Base-by-base conservation (phyloP, 1,284 basidiomycete species). In the Ceratorhiza oryzae-sativae region DNA sequence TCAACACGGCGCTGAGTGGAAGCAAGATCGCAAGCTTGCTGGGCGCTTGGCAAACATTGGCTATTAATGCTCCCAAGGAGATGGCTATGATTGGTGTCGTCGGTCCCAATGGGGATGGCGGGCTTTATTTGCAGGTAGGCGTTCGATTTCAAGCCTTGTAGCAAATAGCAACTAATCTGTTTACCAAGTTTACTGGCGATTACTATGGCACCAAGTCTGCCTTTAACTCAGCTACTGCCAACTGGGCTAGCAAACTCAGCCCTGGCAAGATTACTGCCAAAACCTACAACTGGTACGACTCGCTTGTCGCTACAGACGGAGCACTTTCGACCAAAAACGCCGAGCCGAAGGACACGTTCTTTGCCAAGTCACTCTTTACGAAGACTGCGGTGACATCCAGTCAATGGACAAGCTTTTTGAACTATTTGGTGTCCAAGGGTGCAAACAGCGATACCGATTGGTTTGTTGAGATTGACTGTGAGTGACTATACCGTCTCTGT, bases 381-480 rank as follows among this genome's bases (percentile, higher is more conserved):
- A 71, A 72, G 45, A 51, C 51, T 9, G 61, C 70, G 2, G 46
- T 72, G 23, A 68, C 55, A 10, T 32, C 55, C 4, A 27, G 53
- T 23, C 53, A 59, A 30, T 70, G 67, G 67, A 58, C 56, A 23
- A 74, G 67, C 51, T 74, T 72, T 27, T 60, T 73, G 15, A 48
- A 65, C 59, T 74, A 71, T 20, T 46, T 74, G 23, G 60, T 51
- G 9, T 42, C 46, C 5, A 32, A 70, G 39, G 72, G 65, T 15
- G 49, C 53, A 9, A 65, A 55, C 5, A 60, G 62, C 30, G 41
- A 30, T 39, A 32, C 41, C 3, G 62, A 62, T 34, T 74, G 72
- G 71, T 74, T 68, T 41, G 55, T 72, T 58, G 59, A 73, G 36
- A 58, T 74, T 56, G 73, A 74, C 36, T 32, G 73, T 72, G 25